Base-by-base conservation (phyloP, 441 rosid species). In the Adansonia gregorii region DNA sequence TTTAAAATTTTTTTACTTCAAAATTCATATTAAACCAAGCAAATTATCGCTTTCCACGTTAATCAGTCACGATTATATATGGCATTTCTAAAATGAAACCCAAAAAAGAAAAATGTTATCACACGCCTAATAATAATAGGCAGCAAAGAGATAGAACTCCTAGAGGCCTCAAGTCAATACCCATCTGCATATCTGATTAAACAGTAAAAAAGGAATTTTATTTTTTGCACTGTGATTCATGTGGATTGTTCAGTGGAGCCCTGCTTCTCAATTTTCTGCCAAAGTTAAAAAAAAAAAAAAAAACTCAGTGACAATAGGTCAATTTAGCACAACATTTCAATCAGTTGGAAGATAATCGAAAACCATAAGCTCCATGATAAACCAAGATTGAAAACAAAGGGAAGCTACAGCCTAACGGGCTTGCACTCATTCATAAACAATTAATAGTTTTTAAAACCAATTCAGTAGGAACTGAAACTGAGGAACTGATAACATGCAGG, bases 241-340 rank as follows among this genome's bases (percentile, higher is more conserved):
- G 87, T 15, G 31, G 86, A 60, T 82, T 80, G 78, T 75, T 79
- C 86, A 4, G 71, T 66, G 7, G 85, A 48, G 51, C 24, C 85
- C 59, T 81, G 76, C 84, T 83, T 71, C 59, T 88, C 82, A 11
- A 71, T 74, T 84, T 88, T 87, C 89, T 88, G 92, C 79, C 67
- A 51, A 45, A 67, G 39, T 24, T 24, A 35, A 77, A 78, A 72
- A 7, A n/a, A 15, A 71, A 19, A 0, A 4, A 9, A 14, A 22
- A 56, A 59, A 27, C 39, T 22, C 41, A 43, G 63, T 41, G 46
- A 60, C 10, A 60, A 4, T 2, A 3, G 39, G 15, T 22, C 65
- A 0, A 8, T 20, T 20, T 1, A 8, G 31, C 10, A 2, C 6
- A 19, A 56, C 11, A 4, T 24, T 22, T 24, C 35, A 1, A 11